Percentiles rank a stretch among this genome's conserved stretches.
phyloP scores from a whole-genome alignment of 1,284 basidiomycete species.

The Trichosporon asahii region DNA sequence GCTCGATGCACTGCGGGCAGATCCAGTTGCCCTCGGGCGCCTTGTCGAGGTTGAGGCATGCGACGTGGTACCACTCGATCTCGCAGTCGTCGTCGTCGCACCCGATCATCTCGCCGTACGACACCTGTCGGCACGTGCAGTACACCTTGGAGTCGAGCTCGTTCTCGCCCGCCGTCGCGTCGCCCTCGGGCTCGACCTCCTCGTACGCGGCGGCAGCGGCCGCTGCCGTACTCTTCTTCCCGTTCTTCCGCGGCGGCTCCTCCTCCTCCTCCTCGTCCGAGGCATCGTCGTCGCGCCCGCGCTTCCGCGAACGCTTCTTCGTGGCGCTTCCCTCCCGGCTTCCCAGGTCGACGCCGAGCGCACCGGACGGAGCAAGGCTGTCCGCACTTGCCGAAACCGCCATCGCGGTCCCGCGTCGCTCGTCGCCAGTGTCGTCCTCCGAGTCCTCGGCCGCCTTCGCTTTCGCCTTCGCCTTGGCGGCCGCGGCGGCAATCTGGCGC shows the following conservation, averaged over 20 bases:
- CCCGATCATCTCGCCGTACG: slow-evolving; percentile 86
- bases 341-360: slow-evolving; percentile 25
- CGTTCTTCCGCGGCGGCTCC: slow-evolving; percentile 25
- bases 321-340: slow-evolving; percentile 19
- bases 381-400: slow-evolving; percentile 30
- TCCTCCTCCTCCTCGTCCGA: slow-evolving; percentile 41
- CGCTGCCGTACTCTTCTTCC: slow-evolving; percentile 8
- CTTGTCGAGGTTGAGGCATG: slow-evolving; percentile 68
- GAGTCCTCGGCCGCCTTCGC: slow-evolving; percentile 33
- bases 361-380: slow-evolving; percentile 24
- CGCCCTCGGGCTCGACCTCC: slow-evolving; percentile 54
- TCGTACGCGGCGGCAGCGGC: slow-evolving; percentile 9
- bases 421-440: slow-evolving; percentile 37
- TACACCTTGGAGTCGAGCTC: slow-evolving; percentile 70
- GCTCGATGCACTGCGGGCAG: slow-evolving; percentile 59
- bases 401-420: slow-evolving; percentile 30
- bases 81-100: slow-evolving; percentile 88
- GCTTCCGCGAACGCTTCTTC: slow-evolving; percentile 31
- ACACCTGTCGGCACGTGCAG: slow-evolving; percentile 81
- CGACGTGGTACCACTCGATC: slow-evolving; percentile 90
- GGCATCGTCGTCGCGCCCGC: slow-evolving; percentile 35
- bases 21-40: slow-evolving; percentile 77
- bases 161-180: slow-evolving; percentile 17
- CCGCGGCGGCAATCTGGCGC: slow-evolving; percentile 47
- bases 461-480: slow-evolving; percentile 36